Base-by-base conservation (phyloP, 257 asterid species). In the Buddleja alternifolia region DNA sequence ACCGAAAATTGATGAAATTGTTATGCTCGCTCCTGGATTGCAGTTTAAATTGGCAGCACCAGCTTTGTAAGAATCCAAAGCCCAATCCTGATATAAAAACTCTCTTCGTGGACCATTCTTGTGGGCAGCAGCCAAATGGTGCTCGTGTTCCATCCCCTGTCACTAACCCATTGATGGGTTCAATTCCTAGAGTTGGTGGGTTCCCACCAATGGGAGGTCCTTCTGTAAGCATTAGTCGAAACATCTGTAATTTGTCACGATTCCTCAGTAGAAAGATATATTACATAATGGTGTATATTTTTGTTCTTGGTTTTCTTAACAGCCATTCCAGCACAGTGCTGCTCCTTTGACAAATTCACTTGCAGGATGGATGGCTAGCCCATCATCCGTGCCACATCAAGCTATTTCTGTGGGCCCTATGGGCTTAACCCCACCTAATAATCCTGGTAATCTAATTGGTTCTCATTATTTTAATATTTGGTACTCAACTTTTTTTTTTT, bases 21-120 rank as follows among this genome's bases (percentile, higher is more conserved):
- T 40, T 3, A 12, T 37, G 52, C 50, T 57, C 58, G 71, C 51
- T 59, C 6, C 55, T 65, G 24, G 56, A 17, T 16, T 63, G 82
- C 85, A 84, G 93, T 75, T 77, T 86, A 66, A 84, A 84, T 58
- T 86, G 90, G 93, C 93, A 86, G 78, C 93, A 82, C 69, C 87
- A 82, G 69, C 83, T 80, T 55, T 84, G 91, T 75, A 80, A 79
- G 74, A 81, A 75, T 55, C 94, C 87, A 29, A 84, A 75, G 82
- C 74, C 81, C 51, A 84, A 83, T 71, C 88, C 86, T 78, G 86
- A 85, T 39, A 74, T 79, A 71, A 85, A 75, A 72, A 77, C 89
- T 20, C 89, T 87, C 65, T 79, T 85, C 65, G 77, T 57, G 69
- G 88, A 87, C 76, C 95, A 87, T 62, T 70, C 63, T 63, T 87